Percentiles rank a stretch among this genome's conserved stretches.
These are phyloP conservation scores for Aspergillus transmontanensis DNA, from an alignment of 2,329 filamentous ascomycete species.

Conservation along the genomic window DNA sequence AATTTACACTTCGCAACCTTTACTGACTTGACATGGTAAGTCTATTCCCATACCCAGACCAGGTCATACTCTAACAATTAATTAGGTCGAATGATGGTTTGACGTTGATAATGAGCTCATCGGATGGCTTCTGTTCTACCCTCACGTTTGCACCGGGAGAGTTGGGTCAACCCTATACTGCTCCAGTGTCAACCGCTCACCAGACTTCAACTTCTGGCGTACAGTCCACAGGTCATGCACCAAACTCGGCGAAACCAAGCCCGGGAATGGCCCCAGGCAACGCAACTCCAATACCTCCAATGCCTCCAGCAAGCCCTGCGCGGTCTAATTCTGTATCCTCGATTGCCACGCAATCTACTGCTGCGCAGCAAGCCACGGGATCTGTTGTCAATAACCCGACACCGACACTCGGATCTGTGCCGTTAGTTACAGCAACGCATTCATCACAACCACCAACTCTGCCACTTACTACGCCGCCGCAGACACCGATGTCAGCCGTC, in stretches of 20 bases:
- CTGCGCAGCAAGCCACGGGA: conserved; percentile 40
- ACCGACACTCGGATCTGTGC: conserved; percentile 75
- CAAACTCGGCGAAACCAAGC: conserved; percentile 60
- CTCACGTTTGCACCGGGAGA: conserved; percentile 83
- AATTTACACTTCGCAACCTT: conserved; percentile 98
- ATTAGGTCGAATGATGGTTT: conserved; percentile 73
- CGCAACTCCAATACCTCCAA: conserved; percentile 39
- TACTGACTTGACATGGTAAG: conserved; percentile 92
- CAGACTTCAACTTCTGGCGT: conserved; percentile 42
- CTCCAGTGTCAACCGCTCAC: conserved; percentile 29
- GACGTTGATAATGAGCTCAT: conserved; percentile 91
- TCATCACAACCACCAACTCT: conserved; percentile 57
- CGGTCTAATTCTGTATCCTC: conserved; percentile 86
- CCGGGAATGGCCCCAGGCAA: conserved; percentile 63
- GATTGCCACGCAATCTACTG: conserved; percentile 62
- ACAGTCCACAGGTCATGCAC: conserved; percentile 64
- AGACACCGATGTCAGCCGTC: conserved; percentile 68
- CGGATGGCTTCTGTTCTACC: conserved; percentile 94
- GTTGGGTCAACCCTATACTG: conserved; percentile 78
- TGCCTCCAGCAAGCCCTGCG: conserved; percentile 74
- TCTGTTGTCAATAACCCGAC: conserved; percentile 73
- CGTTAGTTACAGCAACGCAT: conserved; percentile 73
- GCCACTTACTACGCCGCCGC: conserved; percentile 84
- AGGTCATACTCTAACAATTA: conserved; percentile 24
- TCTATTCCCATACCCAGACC: conserved; percentile 13